phyloP scores from a whole-genome alignment of 1,284 basidiomycete genomes.

The Somion occarium region DNA sequence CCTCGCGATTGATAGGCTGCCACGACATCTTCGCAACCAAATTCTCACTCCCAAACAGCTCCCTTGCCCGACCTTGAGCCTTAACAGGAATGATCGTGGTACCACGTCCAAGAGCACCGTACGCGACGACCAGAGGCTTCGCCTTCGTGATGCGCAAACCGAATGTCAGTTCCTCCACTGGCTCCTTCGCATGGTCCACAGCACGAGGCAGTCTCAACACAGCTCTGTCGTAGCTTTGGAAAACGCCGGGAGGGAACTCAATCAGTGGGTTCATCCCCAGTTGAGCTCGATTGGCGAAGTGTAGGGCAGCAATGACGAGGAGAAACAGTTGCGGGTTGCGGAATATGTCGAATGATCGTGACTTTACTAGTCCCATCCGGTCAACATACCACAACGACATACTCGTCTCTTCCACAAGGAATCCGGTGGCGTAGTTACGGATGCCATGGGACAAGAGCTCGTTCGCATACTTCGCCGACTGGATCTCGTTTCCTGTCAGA shows the following conservation, averaged over 20 bases:
- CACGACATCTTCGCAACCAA: slow-evolving; percentile 10
- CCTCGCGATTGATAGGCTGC: neutral
- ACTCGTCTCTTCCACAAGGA: neutral
- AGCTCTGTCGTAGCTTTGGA: neutral
- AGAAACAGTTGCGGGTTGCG: slow-evolving; percentile 14
- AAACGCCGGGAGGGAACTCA: neutral
- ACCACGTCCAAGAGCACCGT: slow-evolving; percentile 6
- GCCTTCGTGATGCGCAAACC: neutral
- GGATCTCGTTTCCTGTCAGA: neutral
- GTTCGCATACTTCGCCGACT: slow-evolving; percentile 1
- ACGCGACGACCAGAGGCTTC: neutral
- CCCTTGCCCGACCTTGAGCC: neutral
- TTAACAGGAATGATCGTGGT: slow-evolving; percentile 10
- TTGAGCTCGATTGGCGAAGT: neutral
- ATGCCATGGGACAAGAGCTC: slow-evolving; percentile 3
- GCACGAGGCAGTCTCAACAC: neutral
- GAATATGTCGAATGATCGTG: slow-evolving; percentile 15
- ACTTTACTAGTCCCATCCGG: slow-evolving; percentile 13
- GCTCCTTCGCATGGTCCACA: too few relatives aligned
- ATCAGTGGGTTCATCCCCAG: slow-evolving; percentile 2
- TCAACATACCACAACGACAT: slow-evolving; percentile 4
- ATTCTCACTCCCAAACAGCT: neutral
- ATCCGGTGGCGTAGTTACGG: neutral
- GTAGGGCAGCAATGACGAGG: slow-evolving; percentile 14
- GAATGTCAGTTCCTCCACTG: neutral